phyloP scores from a whole-genome alignment of 192 early-diverging fungal species.

The Backusella tuberculispora region DNA sequence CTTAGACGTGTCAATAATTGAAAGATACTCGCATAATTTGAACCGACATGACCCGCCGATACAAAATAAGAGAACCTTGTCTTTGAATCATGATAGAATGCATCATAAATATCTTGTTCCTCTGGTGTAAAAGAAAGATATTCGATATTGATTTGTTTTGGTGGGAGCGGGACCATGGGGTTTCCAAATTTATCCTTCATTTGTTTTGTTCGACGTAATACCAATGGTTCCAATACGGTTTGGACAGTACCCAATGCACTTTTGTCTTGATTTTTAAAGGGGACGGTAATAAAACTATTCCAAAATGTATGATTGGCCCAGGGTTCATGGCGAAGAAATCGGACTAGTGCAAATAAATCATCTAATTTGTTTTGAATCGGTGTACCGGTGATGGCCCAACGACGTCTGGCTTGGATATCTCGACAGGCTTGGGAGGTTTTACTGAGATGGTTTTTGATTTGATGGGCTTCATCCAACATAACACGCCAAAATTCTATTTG shows the following conservation, averaged over 20 bases:
- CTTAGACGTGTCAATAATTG: constrained; percentile 64
- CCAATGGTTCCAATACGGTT: constrained; percentile 72
- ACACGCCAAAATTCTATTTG: constrained; percentile 82
- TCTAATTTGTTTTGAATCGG: constrained; percentile 81
- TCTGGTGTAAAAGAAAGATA: constrained; percentile 64
- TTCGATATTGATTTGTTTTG: constrained; percentile 60
- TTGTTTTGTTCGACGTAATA: constrained; percentile 87
- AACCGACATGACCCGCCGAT: constrained; percentile 61
- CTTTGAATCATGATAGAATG: constrained; percentile 67
- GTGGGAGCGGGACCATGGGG: constrained; percentile 79
- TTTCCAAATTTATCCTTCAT: constrained; percentile 73
- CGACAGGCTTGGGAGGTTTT: constrained; percentile 75
- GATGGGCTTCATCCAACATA: constrained; percentile 95
- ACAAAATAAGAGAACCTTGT: constrained; percentile 64
- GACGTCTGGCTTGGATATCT: constrained; percentile 63
- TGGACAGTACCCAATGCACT: constrained; percentile 56
- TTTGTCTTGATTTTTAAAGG: constrained; percentile 65
- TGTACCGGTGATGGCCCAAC: constrained; percentile 96
- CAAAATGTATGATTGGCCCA: constrained; percentile 72
- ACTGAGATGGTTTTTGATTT: constrained; percentile 83
- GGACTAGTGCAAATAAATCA: constrained; percentile 85
- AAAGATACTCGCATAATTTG: constrained; percentile 73
- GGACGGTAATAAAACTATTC: constrained; percentile 74
- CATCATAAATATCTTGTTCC: constrained; percentile 73
- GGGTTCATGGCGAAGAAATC: constrained; percentile 72